Percentiles rank a stretch among this genome's conserved stretches.
Evolutionary conservation across 805 yeast genomes (phyloP).

Genomic region (Henningerozyma blattae): DNA sequence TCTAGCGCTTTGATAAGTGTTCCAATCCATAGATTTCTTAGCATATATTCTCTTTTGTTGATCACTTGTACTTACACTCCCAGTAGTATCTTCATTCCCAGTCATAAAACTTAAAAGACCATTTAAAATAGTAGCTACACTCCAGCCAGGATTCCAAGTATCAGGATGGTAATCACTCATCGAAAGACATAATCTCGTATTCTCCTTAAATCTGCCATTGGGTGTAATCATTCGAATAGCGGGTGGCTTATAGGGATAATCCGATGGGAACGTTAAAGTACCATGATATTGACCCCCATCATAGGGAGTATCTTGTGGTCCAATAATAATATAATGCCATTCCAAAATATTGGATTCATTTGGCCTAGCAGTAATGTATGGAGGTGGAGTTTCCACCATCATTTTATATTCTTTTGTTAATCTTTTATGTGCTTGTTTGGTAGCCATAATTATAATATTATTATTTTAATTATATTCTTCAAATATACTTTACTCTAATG

Average conservation of each 20-base stretch:
- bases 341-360: slow-evolving; percentile 77
- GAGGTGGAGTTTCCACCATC: slow-evolving; percentile 71
- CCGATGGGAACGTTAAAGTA: slow-evolving; percentile 66
- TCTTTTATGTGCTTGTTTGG: slow-evolving; percentile 33
- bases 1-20: slow-evolving; percentile 39
- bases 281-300: slow-evolving; percentile 86
- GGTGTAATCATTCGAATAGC: slow-evolving; percentile 84
- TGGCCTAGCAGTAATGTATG: slow-evolving; percentile 75
- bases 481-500: no score
- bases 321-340: slow-evolving; percentile 89
- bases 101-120: slow-evolving; percentile 91
- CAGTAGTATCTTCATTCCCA: slow-evolving; percentile 73
- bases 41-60: slow-evolving; percentile 47
- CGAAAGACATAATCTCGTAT: slow-evolving; percentile 74
- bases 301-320: slow-evolving; percentile 86
- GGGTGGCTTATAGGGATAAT: slow-evolving; percentile 89
- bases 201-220: slow-evolving; percentile 73
- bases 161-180: slow-evolving; percentile 94
- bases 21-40: slow-evolving; percentile 46
- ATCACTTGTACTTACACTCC: slow-evolving; percentile 59
- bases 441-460: no score
- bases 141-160: slow-evolving; percentile 95
- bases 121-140: slow-evolving; percentile 75
- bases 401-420: slow-evolving; percentile 73
- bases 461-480: no score